These are phyloP conservation scores for Ogataea pilisensis DNA, from an alignment of 805 yeast genomes.

Conservation along the genomic window DNA sequence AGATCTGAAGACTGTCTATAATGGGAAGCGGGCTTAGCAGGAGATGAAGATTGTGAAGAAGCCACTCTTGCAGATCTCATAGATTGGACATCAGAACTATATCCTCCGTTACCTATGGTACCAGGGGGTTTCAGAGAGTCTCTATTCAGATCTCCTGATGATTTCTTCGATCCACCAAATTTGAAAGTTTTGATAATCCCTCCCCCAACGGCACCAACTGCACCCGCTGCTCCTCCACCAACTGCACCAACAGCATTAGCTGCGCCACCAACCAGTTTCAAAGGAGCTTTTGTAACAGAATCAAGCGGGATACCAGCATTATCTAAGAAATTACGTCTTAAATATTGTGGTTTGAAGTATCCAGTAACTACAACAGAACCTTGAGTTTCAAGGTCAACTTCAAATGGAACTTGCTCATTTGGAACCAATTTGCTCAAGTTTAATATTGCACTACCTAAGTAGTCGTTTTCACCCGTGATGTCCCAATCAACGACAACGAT, in stretches of 20 bases:
- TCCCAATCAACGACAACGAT: slow-evolving; percentile 73
- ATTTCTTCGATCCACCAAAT: slow-evolving; percentile 14
- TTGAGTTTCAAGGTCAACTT: slow-evolving; percentile 54
- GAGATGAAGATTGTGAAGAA: slow-evolving; percentile 14
- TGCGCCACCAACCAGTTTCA: slow-evolving; percentile 43
- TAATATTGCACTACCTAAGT: slow-evolving; percentile 48
- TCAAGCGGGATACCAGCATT: slow-evolving; percentile 33
- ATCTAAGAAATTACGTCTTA: slow-evolving; percentile 55
- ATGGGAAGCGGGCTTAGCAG: slow-evolving; percentile 5
- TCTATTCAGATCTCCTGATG: slow-evolving; percentile 14
- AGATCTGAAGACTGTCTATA: slow-evolving; percentile 27
- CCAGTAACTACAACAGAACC: slow-evolving; percentile 56
- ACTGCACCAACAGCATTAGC: slow-evolving; percentile 41
- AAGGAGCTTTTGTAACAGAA: slow-evolving; percentile 41
- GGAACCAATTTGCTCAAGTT: slow-evolving; percentile 50
- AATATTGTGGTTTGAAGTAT: slow-evolving; percentile 59
- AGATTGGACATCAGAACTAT: slow-evolving; percentile 33
- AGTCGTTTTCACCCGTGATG: slow-evolving; percentile 63
- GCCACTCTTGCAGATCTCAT: slow-evolving; percentile 32
- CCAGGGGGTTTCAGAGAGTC: slow-evolving; percentile 18
- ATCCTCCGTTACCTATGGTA: slow-evolving; percentile 13
- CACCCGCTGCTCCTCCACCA: slow-evolving; percentile 37
- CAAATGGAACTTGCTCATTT: slow-evolving; percentile 37
- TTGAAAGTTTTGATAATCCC: slow-evolving; percentile 21
- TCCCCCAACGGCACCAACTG: slow-evolving; percentile 38